A percentile compares a stretch with the other conserved stretches of the same genome.
These are phyloP conservation scores for Casuarina equisetifolia DNA, from an alignment of 306 rosid genomes.

Conservation along the genomic window DNA sequence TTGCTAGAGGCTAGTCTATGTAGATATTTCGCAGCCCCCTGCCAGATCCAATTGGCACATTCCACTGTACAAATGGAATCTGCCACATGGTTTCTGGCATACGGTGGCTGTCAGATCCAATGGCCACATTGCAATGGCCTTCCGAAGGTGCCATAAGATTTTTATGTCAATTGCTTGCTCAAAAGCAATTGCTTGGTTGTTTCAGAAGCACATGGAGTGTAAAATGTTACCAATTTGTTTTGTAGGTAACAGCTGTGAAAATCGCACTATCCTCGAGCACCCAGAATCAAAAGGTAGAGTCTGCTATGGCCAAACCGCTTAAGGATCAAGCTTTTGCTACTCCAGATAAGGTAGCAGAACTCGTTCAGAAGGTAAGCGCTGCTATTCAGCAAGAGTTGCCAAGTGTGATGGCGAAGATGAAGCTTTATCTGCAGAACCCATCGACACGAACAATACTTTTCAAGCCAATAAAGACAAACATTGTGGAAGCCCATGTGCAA, in stretches of 20 bases:
- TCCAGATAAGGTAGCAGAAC: slow-evolving; percentile 94
- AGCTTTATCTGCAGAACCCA: slow-evolving; percentile 88
- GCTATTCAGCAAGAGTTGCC: slow-evolving; percentile 88
- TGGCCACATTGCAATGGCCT: too few relatives aligned
- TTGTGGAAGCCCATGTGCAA: slow-evolving; percentile 90
- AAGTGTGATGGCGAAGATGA: slow-evolving; percentile 75
- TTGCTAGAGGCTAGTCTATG: too few relatives aligned
- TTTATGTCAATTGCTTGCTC: not conserved
- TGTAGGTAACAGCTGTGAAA: slow-evolving; percentile 93
- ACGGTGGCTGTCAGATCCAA: too few relatives aligned
- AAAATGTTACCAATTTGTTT: slow-evolving; percentile 23
- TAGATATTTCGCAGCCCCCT: too few relatives aligned
- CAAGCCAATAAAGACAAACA: slow-evolving; percentile 93
- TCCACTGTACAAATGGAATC: too few relatives aligned
- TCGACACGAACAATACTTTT: slow-evolving; percentile 87
- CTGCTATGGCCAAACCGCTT: slow-evolving; percentile 75
- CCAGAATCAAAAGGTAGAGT: slow-evolving; percentile 73
- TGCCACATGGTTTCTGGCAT: too few relatives aligned
- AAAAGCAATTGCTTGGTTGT: not conserved
- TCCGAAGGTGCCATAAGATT: not conserved
- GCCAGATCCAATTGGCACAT: too few relatives aligned
- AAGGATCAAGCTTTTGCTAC: slow-evolving; percentile 94
- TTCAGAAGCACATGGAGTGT: not conserved
- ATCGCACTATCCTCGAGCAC: slow-evolving; percentile 73
- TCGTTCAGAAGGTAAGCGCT: slow-evolving; percentile 76